Evolutionary conservation across 1,284 basidiomycete genomes (phyloP), one percentile per base, ranked within the genome.

Genomic region (Apiotrichum akiyoshidainum): DNA sequence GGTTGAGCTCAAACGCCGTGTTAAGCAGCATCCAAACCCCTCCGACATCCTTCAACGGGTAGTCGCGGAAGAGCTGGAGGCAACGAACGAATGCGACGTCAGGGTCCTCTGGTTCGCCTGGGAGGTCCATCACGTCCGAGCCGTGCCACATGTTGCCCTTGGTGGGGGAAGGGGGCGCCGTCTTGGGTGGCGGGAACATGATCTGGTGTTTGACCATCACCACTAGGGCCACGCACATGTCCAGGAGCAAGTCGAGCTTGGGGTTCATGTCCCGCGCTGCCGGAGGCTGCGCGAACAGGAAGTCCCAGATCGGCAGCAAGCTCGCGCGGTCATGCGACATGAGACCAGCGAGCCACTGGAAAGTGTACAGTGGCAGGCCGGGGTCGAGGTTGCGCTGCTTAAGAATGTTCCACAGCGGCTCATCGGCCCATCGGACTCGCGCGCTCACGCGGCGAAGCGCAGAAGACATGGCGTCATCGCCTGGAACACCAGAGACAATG

Each of bases 221-320:
- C 2, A 77, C 59, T 65, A 77, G 68, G 5, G 74, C 71, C 9
- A 70, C 69, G 31, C 68, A 71, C 10, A 75, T 53, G 54, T 77
- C 74, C 16, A 75, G 41, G 5, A 73, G 52, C 8, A 70, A 44
- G 46, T 77, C 75, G 33, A 71, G 54, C 59, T 75, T 75, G 17
- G 68, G 66, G 19, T 67, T 55, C n/a, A 45, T 39, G 17, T 57
- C 60, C 5, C 65, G 59, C 8, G 66, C 65, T 2, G 67, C 46
- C 2, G 65, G 66, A 2, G 65, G 59, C 57, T 74, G 70, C 1
- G 78, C 68, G 17, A 79, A 58, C 5, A 79, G 50, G 39, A 69
- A 71, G 57, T 79, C 78, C 72, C 74, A 76, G 12, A 75, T 46
- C 0, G 66, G 68, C 9, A 70, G 57, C 2, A 78, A 57, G 48